Base-by-base conservation (phyloP, 495 filamentous ascomycete species). In the Podospora anserina region DNA sequence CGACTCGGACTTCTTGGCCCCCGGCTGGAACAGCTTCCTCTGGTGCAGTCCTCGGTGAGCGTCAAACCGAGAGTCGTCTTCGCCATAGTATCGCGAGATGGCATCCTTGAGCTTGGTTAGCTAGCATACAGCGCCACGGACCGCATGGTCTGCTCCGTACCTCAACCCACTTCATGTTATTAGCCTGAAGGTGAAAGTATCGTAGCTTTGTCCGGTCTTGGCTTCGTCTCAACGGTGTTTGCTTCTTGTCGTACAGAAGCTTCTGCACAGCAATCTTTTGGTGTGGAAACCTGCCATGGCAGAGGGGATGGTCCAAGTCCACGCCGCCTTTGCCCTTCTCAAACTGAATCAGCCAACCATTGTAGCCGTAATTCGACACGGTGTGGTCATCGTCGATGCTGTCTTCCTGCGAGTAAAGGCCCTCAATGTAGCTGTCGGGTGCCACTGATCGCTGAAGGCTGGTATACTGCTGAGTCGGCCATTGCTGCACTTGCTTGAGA, bases 91-190 rank as follows among this genome's bases (percentile, higher is more conserved):
- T 30, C 69, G 53, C 11, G 73, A 64, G 23, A 75, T 57, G 16
- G 73, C 71, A 54, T 75, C 73, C 28, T 49, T 49, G 39, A 49
- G 5, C 39, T 49, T 16, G 13, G 39, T 49, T 1, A 49, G 39
- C 15, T 3, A 11, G 15, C 39, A 49, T 49, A 11, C 23, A 23
- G 23, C 23, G 23, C 23, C 23, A 23, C 23, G 23, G 23, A 23
- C 23, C 23, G 23, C 23, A 23, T 23, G 23, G 1, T 1, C 23
- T 49, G 39, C 15, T 49, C 34, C 39, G 18, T 49, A 49, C 39
- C 39, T 75, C 73, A 19, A 73, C 71, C 71, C 73, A 75, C 44
- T 73, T 73, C 73, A 75, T 75, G 73, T 75, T 75, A 44, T 75
- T 75, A 9, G 73, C 71, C 49, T 75, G 69, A 11, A 75, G 69